These are phyloP conservation scores for Millerozyma acaciae DNA, from an alignment of 805 yeast genomes.

Conservation along the genomic window DNA sequence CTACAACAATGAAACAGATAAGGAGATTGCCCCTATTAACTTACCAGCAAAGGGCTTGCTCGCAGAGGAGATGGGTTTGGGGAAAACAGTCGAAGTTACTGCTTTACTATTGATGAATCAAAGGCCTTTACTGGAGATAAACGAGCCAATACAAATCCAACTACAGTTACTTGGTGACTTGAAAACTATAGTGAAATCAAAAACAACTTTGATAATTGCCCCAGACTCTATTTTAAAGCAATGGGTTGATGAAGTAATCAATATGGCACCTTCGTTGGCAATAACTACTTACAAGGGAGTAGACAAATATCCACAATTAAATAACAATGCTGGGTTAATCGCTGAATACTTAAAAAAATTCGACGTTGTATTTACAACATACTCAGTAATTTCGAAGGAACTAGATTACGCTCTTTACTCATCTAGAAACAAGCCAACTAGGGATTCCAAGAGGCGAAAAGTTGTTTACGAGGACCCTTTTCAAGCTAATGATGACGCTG, in stretches of 20 bases:
- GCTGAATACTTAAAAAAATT: constrained; percentile 54
- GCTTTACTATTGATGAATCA: constrained; percentile 61
- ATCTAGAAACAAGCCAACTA: constrained; percentile 49
- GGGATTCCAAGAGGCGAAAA: constrained; percentile 28
- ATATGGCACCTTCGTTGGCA: constrained; percentile 55
- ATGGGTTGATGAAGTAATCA: constrained; percentile 74
- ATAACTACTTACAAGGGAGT: constrained; percentile 64
- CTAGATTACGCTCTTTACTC: constrained; percentile 74
- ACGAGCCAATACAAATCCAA: constrained; percentile 24
- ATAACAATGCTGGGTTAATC: constrained; percentile 35
- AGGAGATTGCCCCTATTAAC: constrained; percentile 20
- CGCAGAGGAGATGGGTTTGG: constrained; percentile 97
- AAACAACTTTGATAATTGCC: constrained; percentile 77
- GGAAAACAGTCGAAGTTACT: constrained; percentile 85
- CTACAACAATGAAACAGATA: constrained; percentile 17
- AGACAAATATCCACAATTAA: constrained; percentile 20
- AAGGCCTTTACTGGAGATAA: constrained; percentile 39
- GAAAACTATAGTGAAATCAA: constrained; percentile 47
- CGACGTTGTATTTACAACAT: constrained; percentile 82
- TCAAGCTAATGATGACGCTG: constrained; percentile 7
- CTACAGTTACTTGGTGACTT: constrained; percentile 36
- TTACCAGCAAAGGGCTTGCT: constrained; percentile 62
- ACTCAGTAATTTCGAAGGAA: constrained; percentile 66
- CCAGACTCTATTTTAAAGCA: constrained; percentile 83
- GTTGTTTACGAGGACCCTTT: constrained; percentile 4